These are phyloP conservation scores for Apiospora arundinis DNA, from an alignment of 2,329 filamentous ascomycete genomes.

Conservation along the genomic window DNA sequence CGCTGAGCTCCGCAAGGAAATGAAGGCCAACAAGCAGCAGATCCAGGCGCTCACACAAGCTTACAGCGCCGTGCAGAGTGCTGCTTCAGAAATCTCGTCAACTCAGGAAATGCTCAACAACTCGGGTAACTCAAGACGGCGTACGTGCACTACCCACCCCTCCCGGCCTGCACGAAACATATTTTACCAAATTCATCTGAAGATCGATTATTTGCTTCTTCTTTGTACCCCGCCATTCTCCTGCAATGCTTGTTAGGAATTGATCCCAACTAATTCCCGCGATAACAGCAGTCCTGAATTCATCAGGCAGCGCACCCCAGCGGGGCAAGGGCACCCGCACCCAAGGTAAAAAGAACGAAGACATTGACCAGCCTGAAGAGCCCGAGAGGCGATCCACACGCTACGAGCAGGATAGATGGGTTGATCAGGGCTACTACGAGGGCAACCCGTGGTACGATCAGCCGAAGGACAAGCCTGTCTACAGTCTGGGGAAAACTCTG, in stretches of 20 bases:
- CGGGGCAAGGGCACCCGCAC: background rate
- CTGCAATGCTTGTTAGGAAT: no score
- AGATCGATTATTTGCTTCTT: no score
- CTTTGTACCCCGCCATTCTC: no score
- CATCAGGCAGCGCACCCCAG: no score
- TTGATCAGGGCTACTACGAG: conserved; percentile 33
- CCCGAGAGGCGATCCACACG: background rate
- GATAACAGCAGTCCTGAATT: no score
- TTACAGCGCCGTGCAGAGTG: conserved; percentile 26
- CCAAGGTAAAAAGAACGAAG: background rate
- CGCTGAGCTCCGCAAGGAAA: conserved; percentile 25
- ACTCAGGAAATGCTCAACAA: conserved; percentile 25
- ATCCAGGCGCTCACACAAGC: conserved; percentile 27
- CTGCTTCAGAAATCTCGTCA: conserved; percentile 23
- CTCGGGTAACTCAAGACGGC: background rate
- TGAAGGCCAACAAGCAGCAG: conserved; percentile 27
- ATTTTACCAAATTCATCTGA: no score
- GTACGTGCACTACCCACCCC: background rate
- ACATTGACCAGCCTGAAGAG: background rate
- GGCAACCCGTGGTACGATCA: conserved; percentile 36
- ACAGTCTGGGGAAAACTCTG: conserved; percentile 34
- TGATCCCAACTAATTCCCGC: no score
- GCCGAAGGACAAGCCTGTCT: conserved; percentile 32
- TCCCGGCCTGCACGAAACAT: no score
- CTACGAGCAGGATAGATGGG: conserved; percentile 25